Base-by-base conservation (phyloP, 768 basidiomycete species). In the Serendipita sp. region DNA sequence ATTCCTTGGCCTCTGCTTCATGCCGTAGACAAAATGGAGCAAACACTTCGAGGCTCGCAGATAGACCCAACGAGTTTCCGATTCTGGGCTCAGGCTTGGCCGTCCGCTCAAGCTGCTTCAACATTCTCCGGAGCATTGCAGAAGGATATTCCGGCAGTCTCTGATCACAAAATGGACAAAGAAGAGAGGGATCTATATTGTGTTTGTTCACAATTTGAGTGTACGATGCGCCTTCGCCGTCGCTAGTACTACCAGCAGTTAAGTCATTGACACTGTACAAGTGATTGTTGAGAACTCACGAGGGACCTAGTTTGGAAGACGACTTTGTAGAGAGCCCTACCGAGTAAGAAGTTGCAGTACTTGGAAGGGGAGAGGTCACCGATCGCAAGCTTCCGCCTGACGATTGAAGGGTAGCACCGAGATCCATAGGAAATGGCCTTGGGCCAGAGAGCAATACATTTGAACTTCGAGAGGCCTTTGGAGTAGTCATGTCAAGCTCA, bases 131-230 rank as follows among this genome's bases (percentile, higher is more conserved):
- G 34, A 91, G 76, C 27, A 78, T 73, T 1, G 82, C 79, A 0
- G 88, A 86, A 3, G 85, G 85, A 2, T 76, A 73, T 1, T 75
- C 65, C 0, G 90, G 91, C 10, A 91, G 76, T 0, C 75, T 79
- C 18, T 81, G 79, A 68, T 92, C 90, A 67, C 90, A 92, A 71
- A 85, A 92, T 0, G 90, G 88, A 69, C 90, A 92, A 2, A 91
- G 73, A 1, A 77, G 83, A 3, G 75, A 77, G 10, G 88, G 88
- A 67, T 91, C 88, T 3, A 77, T 74, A 62, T 45, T 50, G 33
- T 29, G 27, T 33, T 31, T 18, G 45, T 13, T 40, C 29, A 60
- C 33, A n/a, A n/a, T n/a, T 34, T 60, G 55, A 36, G 55, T 60
- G 27, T 27, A 60, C 27, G 55, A 27, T 5, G 34, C 16, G 34